Percentiles rank a stretch among this genome's conserved stretches.
Conservation (phyloP, 2,329 filamentous ascomycete genomes). For the Kalmusia sp. region DNA sequence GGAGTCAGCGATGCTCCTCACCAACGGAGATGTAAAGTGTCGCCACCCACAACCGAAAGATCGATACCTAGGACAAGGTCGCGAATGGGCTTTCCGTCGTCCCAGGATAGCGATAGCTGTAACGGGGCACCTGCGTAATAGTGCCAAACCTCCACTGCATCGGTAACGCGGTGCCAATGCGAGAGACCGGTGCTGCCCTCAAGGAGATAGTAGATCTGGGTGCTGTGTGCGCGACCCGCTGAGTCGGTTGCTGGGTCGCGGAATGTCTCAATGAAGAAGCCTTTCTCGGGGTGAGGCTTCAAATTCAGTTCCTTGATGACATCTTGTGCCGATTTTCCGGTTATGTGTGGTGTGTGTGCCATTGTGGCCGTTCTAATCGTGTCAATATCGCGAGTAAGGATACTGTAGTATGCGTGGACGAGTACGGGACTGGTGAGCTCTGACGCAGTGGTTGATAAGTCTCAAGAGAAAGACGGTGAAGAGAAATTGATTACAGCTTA, state of each 20-base stretch:
- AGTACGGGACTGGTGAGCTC: too few species aligned
- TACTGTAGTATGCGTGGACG: too few species aligned
- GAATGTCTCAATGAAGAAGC: slow-evolving; percentile 58
- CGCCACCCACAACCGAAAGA: neutral
- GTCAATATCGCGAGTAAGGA: too few species aligned
- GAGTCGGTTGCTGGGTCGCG: slow-evolving; percentile 43
- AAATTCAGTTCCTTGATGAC: slow-evolving; percentile 55
- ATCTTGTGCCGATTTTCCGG: slow-evolving; percentile 44
- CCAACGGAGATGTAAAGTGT: neutral
- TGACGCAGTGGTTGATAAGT: too few species aligned
- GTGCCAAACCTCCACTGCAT: slow-evolving; percentile 61
- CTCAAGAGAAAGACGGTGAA: too few species aligned
- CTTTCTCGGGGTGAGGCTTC: slow-evolving; percentile 56
- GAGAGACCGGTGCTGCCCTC: slow-evolving; percentile 52
- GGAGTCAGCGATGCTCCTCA: slow-evolving; percentile 42
- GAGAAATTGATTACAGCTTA: too few species aligned
- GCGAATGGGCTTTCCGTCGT: slow-evolving; percentile 48
- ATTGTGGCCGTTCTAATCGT: neutral
- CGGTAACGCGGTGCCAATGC: slow-evolving; percentile 57
- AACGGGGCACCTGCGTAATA: slow-evolving; percentile 62
- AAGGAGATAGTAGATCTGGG: slow-evolving; percentile 62
- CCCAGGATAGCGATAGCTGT: slow-evolving; percentile 52
- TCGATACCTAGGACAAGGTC: slow-evolving; percentile 45
- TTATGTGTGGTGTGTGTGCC: neutral
- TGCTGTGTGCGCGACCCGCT: slow-evolving; percentile 53